phyloP scores from a whole-genome alignment of 306 rosid species.

The Biancaea sappan region DNA sequence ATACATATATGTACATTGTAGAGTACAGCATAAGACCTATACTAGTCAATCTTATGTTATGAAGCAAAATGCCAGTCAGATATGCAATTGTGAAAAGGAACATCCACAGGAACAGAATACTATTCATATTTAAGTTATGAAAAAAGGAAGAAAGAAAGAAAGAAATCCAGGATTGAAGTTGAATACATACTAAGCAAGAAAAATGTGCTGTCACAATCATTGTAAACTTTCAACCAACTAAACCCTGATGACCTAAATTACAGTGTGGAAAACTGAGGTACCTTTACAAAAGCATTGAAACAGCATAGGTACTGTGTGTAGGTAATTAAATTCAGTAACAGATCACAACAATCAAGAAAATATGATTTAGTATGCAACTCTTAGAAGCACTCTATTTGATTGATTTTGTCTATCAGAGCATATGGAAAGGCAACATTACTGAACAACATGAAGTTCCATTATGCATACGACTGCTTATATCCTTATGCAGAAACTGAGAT shows the following conservation, averaged over 20 bases:
- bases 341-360: constrained; percentile 5
- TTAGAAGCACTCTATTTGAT: constrained; percentile 22
- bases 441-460: constrained; percentile 2
- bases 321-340: not conserved
- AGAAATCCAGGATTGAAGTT: not conserved
- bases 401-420: not conserved
- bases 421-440: constrained; percentile 24
- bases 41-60: not conserved
- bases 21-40: not conserved
- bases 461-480: not conserved
- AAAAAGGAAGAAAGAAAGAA: not conserved
- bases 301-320: not conserved
- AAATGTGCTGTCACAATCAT: not conserved
- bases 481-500: not conserved
- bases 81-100: not conserved
- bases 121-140: not conserved
- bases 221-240: constrained; percentile 4
- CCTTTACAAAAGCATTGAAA: not conserved
- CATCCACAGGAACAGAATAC: not conserved
- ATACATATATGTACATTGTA: not conserved
- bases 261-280: not conserved
- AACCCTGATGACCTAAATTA: not conserved
- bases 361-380: constrained; percentile 1
- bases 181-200: not conserved
- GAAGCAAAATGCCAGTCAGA: not conserved